A percentile compares a stretch with the other conserved stretches of the same genome.
These are phyloP conservation scores for Cryptococcus sp. DNA, from an alignment of 1,284 basidiomycete species.

Conservation along the genomic window DNA sequence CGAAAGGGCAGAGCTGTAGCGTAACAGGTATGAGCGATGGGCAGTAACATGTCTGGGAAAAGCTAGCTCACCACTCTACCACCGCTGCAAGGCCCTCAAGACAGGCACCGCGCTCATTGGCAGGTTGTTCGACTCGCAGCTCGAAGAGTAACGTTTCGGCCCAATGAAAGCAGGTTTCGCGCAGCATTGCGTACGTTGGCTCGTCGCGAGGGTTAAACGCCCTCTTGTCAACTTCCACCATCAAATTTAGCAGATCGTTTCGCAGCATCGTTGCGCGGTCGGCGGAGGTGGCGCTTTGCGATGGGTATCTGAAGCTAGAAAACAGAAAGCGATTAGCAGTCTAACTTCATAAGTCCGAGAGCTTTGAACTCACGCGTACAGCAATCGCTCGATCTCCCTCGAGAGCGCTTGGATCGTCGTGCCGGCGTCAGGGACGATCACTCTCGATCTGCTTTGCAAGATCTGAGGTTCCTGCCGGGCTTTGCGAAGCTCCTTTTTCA, in stretches of 20 bases:
- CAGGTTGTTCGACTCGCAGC: constrained; percentile 51
- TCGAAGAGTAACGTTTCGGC: constrained; percentile 48
- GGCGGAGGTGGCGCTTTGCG: constrained; percentile 28
- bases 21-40: too few species aligned
- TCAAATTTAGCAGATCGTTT: constrained; percentile 41
- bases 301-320: constrained; percentile 37
- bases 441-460: constrained; percentile 19
- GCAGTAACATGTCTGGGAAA: neutral
- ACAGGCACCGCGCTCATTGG: constrained; percentile 56
- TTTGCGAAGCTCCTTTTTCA: constrained; percentile 8
- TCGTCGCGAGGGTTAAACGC: constrained; percentile 37
- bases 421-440: constrained; percentile 30
- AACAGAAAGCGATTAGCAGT: constrained; percentile 1
- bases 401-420: constrained; percentile 25
- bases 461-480: constrained; percentile 10
- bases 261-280: constrained; percentile 49
- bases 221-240: constrained; percentile 48
- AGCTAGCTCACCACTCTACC: constrained; percentile 51
- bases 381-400: constrained; percentile 38
- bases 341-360: neutral
- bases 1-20: constrained; percentile 49
- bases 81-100: constrained; percentile 56
- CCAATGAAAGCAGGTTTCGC: constrained; percentile 50
- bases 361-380: constrained; percentile 25
- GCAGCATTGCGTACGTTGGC: constrained; percentile 32